Evolutionary conservation across 140 eudicot species (phyloP).

Genomic region (Oenanthe javanica): DNA sequence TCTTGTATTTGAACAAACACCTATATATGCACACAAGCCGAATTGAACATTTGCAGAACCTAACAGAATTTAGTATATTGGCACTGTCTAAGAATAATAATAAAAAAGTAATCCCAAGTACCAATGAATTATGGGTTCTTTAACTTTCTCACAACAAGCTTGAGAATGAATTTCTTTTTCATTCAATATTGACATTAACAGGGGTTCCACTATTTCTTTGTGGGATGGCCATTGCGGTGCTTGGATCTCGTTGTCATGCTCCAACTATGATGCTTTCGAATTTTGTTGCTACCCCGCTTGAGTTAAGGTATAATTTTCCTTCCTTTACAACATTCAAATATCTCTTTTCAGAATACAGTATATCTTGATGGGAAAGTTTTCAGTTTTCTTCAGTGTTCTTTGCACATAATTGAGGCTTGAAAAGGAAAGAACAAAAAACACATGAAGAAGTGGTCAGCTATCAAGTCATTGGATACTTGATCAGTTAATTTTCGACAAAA

Average conservation of each 20-base stretch:
- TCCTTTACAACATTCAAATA: neutral
- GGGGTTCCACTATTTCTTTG: constrained; percentile 86
- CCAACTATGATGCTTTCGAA: constrained; percentile 81
- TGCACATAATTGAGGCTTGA: neutral
- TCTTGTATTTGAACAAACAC: neutral
- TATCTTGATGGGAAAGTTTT: neutral
- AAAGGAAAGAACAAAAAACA: neutral
- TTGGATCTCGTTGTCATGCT: constrained; percentile 61
- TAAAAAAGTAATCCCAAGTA: neutral
- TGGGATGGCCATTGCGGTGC: constrained; percentile 68
- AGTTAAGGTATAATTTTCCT: constrained; percentile 55
- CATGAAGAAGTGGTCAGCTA: neutral
- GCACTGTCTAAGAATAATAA: neutral
- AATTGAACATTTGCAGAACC: neutral
- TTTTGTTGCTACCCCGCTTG: constrained; percentile 86
- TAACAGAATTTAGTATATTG: neutral
- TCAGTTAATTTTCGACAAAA: neutral
- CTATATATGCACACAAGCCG: neutral
- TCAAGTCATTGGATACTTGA: neutral
- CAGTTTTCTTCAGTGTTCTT: neutral
- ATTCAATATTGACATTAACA: constrained; percentile 21
- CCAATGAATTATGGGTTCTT: neutral
- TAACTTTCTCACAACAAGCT: neutral
- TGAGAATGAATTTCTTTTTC: neutral
- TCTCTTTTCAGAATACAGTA: neutral